phyloP scores from a whole-genome alignment of 805 yeast genomes.

The Komagataella ulmi region DNA sequence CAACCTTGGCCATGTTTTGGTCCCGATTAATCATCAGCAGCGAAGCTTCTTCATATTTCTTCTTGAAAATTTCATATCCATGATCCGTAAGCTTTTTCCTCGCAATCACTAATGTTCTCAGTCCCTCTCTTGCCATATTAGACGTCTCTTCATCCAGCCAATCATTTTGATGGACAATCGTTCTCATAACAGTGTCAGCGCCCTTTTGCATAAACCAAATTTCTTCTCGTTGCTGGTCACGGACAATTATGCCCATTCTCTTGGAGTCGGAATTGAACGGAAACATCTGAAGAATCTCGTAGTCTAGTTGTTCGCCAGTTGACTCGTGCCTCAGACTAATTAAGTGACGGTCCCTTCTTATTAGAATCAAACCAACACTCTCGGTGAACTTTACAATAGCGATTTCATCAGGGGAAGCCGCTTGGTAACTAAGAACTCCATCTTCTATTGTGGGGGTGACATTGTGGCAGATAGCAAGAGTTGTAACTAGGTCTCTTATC shows the following conservation, averaged over 20 bases:
- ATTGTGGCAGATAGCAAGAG: slow-evolving; percentile 91
- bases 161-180: slow-evolving; percentile 73
- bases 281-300: slow-evolving; percentile 67
- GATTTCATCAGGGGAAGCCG: slow-evolving; percentile 97
- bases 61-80: slow-evolving; percentile 47
- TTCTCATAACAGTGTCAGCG: slow-evolving; percentile 89
- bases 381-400: slow-evolving; percentile 94
- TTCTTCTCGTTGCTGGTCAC: slow-evolving; percentile 50
- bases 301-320: slow-evolving; percentile 36
- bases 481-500: slow-evolving; percentile 68
- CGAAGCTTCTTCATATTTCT: slow-evolving; percentile 59
- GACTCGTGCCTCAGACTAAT: slow-evolving; percentile 55
- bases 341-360: slow-evolving; percentile 70
- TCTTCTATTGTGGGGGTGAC: slow-evolving; percentile 89
- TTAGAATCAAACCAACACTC: slow-evolving; percentile 66
- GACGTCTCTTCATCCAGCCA: slow-evolving; percentile 98
- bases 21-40: slow-evolving; percentile 76
- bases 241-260: slow-evolving; percentile 86
- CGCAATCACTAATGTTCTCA: slow-evolving; percentile 91
- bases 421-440: slow-evolving; percentile 74
- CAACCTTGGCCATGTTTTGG: slow-evolving; percentile 49
- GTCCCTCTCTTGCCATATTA: slow-evolving; percentile 97
- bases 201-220: slow-evolving; percentile 86
- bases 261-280: slow-evolving; percentile 95
- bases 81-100: slow-evolving; percentile 51